These are phyloP conservation scores for Sporothrix luriei DNA, from an alignment of 2,329 filamentous ascomycete species.

Conservation along the genomic window DNA sequence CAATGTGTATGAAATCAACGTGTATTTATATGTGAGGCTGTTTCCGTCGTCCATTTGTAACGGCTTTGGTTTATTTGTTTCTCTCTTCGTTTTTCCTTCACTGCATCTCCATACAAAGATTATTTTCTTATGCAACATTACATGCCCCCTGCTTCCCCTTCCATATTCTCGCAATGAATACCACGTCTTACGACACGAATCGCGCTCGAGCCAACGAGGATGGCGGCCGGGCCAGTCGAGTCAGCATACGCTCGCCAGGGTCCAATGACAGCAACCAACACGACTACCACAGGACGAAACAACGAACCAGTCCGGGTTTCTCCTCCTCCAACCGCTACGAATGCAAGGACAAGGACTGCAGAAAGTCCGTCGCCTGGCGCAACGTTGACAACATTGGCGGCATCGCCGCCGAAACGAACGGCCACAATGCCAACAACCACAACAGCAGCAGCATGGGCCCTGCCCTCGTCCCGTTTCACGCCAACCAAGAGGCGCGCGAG, in stretches of 20 bases:
- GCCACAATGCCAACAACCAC: background rate
- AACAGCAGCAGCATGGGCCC: background rate
- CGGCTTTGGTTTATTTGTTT: background rate
- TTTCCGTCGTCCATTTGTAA: background rate
- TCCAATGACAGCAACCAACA: background rate
- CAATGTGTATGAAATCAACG: background rate
- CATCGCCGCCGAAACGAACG: background rate
- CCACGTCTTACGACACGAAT: background rate
- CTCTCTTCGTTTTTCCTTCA: background rate
- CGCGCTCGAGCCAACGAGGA: constrained; percentile 3
- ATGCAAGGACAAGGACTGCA: constrained; percentile 18
- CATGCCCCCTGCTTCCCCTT: background rate
- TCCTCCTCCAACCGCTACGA: background rate
- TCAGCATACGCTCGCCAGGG: background rate
- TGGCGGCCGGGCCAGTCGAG: background rate
- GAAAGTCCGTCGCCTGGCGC: constrained; percentile 19
- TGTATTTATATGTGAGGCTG: background rate
- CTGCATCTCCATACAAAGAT: background rate
- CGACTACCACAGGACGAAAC: background rate
- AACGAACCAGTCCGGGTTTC: background rate
- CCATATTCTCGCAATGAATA: background rate
- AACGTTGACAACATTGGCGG: constrained; percentile 5
- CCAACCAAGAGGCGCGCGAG: constrained; percentile 30
- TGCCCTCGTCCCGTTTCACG: background rate
- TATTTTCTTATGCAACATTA: background rate